A percentile compares a stretch with the other conserved stretches of the same genome.
Evolutionary conservation across 768 basidiomycete species (phyloP).

Genomic region (Collybia mongolica): DNA sequence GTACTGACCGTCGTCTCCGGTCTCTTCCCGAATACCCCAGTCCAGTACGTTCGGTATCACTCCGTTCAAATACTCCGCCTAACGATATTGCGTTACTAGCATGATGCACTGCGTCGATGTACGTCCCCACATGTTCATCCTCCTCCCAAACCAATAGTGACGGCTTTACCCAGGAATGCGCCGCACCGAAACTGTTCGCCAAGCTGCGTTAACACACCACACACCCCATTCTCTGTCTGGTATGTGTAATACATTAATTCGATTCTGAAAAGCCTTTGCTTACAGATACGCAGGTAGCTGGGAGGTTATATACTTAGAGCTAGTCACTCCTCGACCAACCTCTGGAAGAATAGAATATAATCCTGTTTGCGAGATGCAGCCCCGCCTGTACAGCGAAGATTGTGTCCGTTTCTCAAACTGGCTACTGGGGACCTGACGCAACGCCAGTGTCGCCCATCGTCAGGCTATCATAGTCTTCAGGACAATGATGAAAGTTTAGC

Average conservation of each 20-base stretch:
- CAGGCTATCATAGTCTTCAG: no score
- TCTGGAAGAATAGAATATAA: no score
- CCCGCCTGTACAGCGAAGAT: no score
- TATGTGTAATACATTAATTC: not conserved
- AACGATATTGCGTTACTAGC: constrained; percentile 29
- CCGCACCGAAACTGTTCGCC: constrained; percentile 80
- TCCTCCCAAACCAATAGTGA: constrained; percentile 22
- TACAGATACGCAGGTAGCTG: no score
- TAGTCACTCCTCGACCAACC: no score
- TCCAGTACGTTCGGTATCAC: constrained; percentile 59
- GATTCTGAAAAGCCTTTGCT: no score
- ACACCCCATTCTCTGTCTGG: not conserved
- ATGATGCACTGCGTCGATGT: constrained; percentile 95
- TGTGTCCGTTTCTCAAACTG: no score
- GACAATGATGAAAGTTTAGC: no score
- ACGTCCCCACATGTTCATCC: constrained; percentile 25
- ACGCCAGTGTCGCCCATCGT: no score
- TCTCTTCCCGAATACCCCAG: constrained; percentile 20
- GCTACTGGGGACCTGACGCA: no score
- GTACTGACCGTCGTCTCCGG: constrained; percentile 8
- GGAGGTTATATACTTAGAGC: no score
- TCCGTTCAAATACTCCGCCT: not conserved
- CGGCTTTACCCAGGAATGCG: constrained; percentile 33
- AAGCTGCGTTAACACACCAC: constrained; percentile 53
- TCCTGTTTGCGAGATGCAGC: no score